Conservation (phyloP, 345 rosid species). For the Gossypium stocksii region DNA sequence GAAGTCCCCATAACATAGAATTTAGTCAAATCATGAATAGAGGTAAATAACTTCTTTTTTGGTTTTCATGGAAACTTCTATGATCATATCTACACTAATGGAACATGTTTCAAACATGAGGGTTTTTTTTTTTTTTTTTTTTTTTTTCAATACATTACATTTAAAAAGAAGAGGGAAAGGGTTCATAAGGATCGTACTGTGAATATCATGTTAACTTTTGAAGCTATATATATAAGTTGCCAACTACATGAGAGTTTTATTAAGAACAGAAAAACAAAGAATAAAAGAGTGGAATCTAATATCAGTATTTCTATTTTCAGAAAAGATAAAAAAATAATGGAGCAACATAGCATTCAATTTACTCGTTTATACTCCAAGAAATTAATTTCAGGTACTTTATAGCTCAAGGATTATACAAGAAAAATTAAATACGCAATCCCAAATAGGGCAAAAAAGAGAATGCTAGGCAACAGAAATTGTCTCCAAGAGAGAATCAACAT, state of each 20-base stretch:
- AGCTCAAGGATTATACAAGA: not conserved
- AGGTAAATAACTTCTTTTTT: not conserved
- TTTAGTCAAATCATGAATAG: not conserved
- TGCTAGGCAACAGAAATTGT: constrained; percentile 48
- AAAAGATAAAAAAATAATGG: not conserved
- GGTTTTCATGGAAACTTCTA: not conserved
- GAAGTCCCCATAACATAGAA: not conserved
- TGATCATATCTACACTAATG: not conserved
- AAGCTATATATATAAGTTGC: too few relatives aligned
- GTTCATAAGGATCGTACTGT: too few relatives aligned
- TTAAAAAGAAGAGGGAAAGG: too few relatives aligned
- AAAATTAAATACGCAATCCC: not conserved
- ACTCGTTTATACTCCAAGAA: not conserved
- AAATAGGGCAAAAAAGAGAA: not conserved
- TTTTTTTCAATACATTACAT: too few relatives aligned
- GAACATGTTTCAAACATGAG: not conserved
- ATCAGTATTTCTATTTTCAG: not conserved
- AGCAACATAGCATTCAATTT: not conserved
- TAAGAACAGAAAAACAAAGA: too few relatives aligned
- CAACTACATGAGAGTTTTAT: not conserved
- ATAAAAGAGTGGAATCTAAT: not conserved
- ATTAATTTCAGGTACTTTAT: not conserved
- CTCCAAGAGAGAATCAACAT: constrained; percentile 54
- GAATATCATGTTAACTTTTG: too few relatives aligned
- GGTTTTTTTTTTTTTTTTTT: not conserved